phyloP scores from a whole-genome alignment of 1,284 basidiomycete genomes.

The Trichosporon faecale region DNA sequence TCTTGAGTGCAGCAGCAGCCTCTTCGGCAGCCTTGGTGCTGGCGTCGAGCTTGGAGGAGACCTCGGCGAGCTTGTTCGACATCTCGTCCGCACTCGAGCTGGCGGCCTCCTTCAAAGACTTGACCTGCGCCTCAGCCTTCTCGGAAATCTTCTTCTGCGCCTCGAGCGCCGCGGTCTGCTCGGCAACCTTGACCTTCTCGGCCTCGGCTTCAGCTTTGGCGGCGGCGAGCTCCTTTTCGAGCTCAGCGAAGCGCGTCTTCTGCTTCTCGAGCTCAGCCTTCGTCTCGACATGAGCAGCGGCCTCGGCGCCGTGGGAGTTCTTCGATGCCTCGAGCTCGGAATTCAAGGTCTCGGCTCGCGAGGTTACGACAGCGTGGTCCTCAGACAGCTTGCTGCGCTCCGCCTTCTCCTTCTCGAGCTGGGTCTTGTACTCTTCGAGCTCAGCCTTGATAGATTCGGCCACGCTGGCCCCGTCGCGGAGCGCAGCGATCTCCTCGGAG shows the following conservation, averaged over 20 bases:
- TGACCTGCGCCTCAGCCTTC: conserved; percentile 1
- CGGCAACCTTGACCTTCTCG: conserved; percentile 1
- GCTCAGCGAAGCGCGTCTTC: conserved; percentile 14
- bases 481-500: conserved; percentile 21
- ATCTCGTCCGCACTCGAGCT: background rate
- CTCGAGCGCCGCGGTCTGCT: conserved; percentile 3
- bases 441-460: conserved; percentile 20
- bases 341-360: conserved; percentile 13
- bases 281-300: background rate
- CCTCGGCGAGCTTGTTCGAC: background rate
- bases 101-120: background rate
- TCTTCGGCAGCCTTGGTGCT: conserved; percentile 2
- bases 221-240: conserved; percentile 20
- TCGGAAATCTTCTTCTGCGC: conserved; percentile 1
- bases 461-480: conserved; percentile 25
- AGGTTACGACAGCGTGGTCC: background rate
- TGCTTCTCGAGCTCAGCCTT: conserved; percentile 10
- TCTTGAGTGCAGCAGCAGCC: background rate
- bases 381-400: conserved; percentile 14
- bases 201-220: conserved; percentile 7
- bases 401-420: conserved; percentile 14
- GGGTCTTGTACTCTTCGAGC: conserved; percentile 14
- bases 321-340: conserved; percentile 16
- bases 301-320: conserved; percentile 8
- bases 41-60: background rate